Evolutionary conservation across 108 stramenopile species (phyloP), one percentile per base, ranked within the genome.

Genomic region (Stephanodiscus triporus): DNA sequence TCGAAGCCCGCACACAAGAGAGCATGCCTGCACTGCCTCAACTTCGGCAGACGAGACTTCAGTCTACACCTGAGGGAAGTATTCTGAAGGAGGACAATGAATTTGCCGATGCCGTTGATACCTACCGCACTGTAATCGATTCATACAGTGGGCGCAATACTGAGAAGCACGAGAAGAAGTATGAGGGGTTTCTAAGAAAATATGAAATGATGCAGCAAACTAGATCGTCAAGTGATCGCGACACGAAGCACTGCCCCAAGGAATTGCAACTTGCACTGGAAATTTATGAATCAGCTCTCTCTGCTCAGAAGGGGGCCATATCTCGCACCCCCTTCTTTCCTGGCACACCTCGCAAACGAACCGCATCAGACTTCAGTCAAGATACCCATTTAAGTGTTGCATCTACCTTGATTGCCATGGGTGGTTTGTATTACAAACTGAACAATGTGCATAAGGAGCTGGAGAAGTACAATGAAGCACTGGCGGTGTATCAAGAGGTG

Each of bases 341-440:
- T n/a, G 74, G 77, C 10, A 47, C 76, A 37, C 54, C 70, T 36
- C 43, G 72, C 11, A 84, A 81, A 63, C 63, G 68, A 45, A 45
- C 65, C 17, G 59, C 73, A 29, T 56, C 73, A 2, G 77, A 78
- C 36, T 66, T 66, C 37, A 53, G 37, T 20, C 77, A 78, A 63
- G 70, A 78, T 6, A 32, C 73, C 27, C 84, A 77, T 37, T 64
- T 85, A n/a, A 51, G 73, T 17, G 70, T 84, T 53, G 91, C 88
- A 0, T 89, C 91, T 8, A 87, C 82, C 27, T 60, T 92, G 51
- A 92, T 92, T 32, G 77, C 87, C 40, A 89, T 88, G 86, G 91
- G 91, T 22, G 85, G 89, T 23, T 51, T 92, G 11, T 87, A 88
- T 76, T 92, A 89, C 78, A 89, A 89, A 69, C 75, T 92, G 26